Conservation (phyloP, 345 rosid species). For the Populus tremula region DNA sequence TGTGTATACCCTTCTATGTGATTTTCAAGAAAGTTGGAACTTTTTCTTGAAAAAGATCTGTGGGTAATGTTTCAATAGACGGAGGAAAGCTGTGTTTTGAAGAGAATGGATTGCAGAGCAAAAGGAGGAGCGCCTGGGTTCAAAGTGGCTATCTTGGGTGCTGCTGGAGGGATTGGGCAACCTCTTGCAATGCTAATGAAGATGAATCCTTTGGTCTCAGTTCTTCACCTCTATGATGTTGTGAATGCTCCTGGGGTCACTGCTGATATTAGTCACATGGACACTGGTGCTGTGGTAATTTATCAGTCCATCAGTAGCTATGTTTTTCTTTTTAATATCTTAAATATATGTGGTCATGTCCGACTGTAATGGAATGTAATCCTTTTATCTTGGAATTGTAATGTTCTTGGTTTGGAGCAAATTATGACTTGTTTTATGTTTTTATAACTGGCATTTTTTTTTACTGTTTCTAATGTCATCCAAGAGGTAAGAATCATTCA, state of each 20-base stretch:
- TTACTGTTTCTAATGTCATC: no score
- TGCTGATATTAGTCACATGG: conserved; percentile 35
- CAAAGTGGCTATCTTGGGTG: conserved; percentile 78
- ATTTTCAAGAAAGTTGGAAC: neutral
- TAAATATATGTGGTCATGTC: neutral
- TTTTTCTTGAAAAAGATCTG: neutral
- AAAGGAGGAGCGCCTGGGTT: conserved; percentile 75
- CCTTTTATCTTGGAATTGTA: neutral
- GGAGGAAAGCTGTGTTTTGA: conserved; percentile 45
- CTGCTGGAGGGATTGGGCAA: conserved; percentile 82
- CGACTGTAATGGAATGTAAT: neutral
- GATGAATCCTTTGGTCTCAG: conserved; percentile 54
- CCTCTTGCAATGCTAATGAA: conserved; percentile 67
- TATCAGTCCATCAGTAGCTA: neutral
- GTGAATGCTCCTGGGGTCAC: conserved; percentile 33
- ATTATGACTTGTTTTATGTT: no score
- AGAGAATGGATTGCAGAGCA: conserved; percentile 52
- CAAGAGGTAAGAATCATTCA: neutral
- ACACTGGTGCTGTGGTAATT: conserved; percentile 31
- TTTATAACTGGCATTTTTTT: no score
- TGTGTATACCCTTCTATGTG: neutral
- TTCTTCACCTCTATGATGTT: conserved; percentile 39
- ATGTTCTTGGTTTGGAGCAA: neutral
- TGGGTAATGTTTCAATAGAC: conserved; percentile 32
- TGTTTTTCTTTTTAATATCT: neutral